These are phyloP conservation scores for Xylariales sp. DNA, from an alignment of 2,329 filamentous ascomycete genomes.

Conservation along the genomic window DNA sequence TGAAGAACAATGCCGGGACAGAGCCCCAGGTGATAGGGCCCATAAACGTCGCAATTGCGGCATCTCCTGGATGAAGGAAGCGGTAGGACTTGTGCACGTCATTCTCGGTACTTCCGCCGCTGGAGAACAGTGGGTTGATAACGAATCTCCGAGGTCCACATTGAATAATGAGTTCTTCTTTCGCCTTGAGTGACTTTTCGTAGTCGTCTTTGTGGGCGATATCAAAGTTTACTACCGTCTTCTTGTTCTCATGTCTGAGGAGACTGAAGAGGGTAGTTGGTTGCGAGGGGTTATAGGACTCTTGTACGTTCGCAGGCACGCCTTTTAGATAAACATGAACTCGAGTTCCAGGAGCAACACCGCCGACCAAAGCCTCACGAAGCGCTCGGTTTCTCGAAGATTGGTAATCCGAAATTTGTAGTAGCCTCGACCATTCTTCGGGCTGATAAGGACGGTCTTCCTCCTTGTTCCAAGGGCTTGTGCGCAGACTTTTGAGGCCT, in stretches of 20 bases:
- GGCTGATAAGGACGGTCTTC: constrained; percentile 90
- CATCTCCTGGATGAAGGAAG: constrained; percentile 89
- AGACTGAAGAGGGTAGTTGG: constrained; percentile 86
- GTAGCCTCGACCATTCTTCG: constrained; percentile 85
- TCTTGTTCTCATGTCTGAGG: constrained; percentile 94
- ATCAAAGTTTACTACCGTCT: constrained; percentile 88
- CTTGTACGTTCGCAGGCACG: constrained; percentile 57
- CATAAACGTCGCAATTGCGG: constrained; percentile 88
- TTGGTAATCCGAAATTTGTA: constrained; percentile 91
- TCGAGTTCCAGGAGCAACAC: constrained; percentile 83
- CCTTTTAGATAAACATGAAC: constrained; percentile 80
- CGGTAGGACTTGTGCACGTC: constrained; percentile 97
- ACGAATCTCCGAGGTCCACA: constrained; percentile 88
- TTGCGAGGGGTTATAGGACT: constrained; percentile 62
- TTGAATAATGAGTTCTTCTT: constrained; percentile 91
- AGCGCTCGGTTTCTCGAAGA: constrained; percentile 80
- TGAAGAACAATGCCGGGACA: constrained; percentile 91
- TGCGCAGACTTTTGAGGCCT: constrained; percentile 89
- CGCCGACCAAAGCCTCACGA: constrained; percentile 88
- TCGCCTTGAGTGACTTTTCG: constrained; percentile 82
- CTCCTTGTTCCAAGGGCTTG: constrained; percentile 87
- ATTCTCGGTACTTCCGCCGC: constrained; percentile 90
- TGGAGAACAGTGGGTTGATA: constrained; percentile 91
- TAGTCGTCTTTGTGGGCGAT: constrained; percentile 86
- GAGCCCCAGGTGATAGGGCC: constrained; percentile 93